phyloP scores from a whole-genome alignment of 352 stramenopile species.

The Phytopythium ostracodes region DNA sequence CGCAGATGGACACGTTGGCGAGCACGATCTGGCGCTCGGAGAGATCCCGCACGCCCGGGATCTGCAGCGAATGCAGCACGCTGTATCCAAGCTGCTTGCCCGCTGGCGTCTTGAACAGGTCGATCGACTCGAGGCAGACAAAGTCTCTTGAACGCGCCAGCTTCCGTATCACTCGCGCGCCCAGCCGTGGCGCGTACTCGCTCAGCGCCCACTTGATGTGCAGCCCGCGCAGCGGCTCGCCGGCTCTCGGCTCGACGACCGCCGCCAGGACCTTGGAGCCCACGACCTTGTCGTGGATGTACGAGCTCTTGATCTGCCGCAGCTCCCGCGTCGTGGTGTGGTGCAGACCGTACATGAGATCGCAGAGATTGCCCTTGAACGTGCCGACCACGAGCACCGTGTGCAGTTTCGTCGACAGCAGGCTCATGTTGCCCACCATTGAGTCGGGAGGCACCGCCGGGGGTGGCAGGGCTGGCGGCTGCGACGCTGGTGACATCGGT shows the following conservation, averaged over 20 bases:
- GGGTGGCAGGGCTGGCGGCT: too few relatives aligned
- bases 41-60: constrained; percentile 6
- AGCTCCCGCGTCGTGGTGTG: constrained; percentile 12
- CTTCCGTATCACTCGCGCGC: constrained; percentile 6
- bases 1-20: too few relatives aligned
- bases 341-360: constrained; percentile 28
- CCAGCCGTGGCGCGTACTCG: constrained; percentile 2
- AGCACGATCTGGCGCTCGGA: too few relatives aligned
- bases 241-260: constrained; percentile 8
- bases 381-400: constrained; percentile 24
- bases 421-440: constrained; percentile 22
- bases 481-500: too few relatives aligned
- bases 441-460: neutral
- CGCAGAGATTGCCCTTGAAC: constrained; percentile 21
- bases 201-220: constrained; percentile 19
- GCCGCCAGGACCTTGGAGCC: constrained; percentile 17
- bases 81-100: constrained; percentile 7
- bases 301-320: constrained; percentile 21
- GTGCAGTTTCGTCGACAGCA: constrained; percentile 10
- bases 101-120: neutral
- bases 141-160: constrained; percentile 1
- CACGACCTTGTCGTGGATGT: constrained; percentile 18
- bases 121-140: constrained; percentile 5
- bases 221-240: constrained; percentile 13
- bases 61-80: constrained; percentile 5